Evolutionary conservation across 1,284 basidiomycete species (phyloP).

Genomic region (Heterobasidion parviporum): DNA sequence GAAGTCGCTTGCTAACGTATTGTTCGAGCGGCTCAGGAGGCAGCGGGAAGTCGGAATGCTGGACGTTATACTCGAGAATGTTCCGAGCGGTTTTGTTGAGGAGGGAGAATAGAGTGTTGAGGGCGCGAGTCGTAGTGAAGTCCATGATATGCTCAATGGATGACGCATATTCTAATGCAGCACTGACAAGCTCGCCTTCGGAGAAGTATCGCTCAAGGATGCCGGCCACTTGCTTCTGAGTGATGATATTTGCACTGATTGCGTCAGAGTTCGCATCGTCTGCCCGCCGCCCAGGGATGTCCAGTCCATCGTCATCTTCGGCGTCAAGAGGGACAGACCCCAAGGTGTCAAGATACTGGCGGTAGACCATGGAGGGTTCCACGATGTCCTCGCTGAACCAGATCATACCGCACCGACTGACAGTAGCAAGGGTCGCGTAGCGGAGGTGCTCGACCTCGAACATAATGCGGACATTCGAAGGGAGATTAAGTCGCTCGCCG

Average conservation of each 20-base stretch:
- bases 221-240: slow-evolving; percentile 74
- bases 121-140: slow-evolving; percentile 86
- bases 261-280: slow-evolving; percentile 46
- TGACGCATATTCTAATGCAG: slow-evolving; percentile 74
- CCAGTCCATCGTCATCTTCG: slow-evolving; percentile 79
- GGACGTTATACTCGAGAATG: slow-evolving; percentile 90
- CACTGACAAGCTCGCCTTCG: slow-evolving; percentile 74
- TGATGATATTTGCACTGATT: slow-evolving; percentile 55
- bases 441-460: slow-evolving; percentile 98
- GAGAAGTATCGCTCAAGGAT: slow-evolving; percentile 81
- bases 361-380: slow-evolving; percentile 86
- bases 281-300: slow-evolving; percentile 50
- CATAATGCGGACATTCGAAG: slow-evolving; percentile 97
- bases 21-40: slow-evolving; percentile 77
- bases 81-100: slow-evolving; percentile 95
- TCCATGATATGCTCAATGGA: slow-evolving; percentile 97
- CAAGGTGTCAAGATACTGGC: slow-evolving; percentile 80
- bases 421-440: slow-evolving; percentile 96
- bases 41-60: slow-evolving; percentile 94
- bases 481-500: slow-evolving; percentile 95
- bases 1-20: slow-evolving; percentile 86
- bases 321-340: slow-evolving; percentile 77
- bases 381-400: slow-evolving; percentile 99
- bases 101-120: slow-evolving; percentile 95
- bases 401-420: slow-evolving; percentile 99